Conservation (phyloP, 768 basidiomycete species). For the Mycena galericulata region DNA sequence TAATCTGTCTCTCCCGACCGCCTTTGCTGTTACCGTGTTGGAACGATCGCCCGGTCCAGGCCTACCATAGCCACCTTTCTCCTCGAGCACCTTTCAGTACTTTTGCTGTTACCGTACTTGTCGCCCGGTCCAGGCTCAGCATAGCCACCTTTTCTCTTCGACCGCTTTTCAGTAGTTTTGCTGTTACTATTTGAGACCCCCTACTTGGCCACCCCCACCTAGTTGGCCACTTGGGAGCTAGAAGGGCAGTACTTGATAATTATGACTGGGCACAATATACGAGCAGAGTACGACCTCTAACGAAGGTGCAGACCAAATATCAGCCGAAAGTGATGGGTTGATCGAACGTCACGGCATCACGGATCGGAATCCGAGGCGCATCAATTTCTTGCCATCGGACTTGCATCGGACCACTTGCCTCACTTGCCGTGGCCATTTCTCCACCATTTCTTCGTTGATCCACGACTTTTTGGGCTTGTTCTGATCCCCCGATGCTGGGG, state of each 20-base stretch:
- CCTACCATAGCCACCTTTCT: too few relatives aligned
- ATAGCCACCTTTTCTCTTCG: too few relatives aligned
- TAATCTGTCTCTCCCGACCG: too few relatives aligned
- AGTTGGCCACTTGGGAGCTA: neutral
- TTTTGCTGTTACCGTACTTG: too few relatives aligned
- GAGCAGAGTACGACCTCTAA: neutral
- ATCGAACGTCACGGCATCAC: neutral
- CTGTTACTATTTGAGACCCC: neutral
- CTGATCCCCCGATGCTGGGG: neutral
- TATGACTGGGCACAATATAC: neutral
- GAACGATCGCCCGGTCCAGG: too few relatives aligned
- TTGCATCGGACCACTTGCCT: neutral
- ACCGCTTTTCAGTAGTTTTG: too few relatives aligned
- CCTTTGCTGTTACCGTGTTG: too few relatives aligned
- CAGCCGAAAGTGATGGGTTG: neutral
- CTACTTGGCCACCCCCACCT: neutral
- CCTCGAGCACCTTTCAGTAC: too few relatives aligned
- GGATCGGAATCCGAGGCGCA: neutral
- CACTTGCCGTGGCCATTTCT: neutral
- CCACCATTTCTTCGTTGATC: slow-evolving; percentile 1
- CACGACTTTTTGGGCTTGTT: neutral
- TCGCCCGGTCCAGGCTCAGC: too few relatives aligned
- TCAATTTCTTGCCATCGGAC: neutral
- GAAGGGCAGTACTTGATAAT: neutral
- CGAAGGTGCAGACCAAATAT: neutral